Evolutionary conservation across 176 grass and related monocot species (phyloP).

Genomic region (Aechmea fasciata): DNA sequence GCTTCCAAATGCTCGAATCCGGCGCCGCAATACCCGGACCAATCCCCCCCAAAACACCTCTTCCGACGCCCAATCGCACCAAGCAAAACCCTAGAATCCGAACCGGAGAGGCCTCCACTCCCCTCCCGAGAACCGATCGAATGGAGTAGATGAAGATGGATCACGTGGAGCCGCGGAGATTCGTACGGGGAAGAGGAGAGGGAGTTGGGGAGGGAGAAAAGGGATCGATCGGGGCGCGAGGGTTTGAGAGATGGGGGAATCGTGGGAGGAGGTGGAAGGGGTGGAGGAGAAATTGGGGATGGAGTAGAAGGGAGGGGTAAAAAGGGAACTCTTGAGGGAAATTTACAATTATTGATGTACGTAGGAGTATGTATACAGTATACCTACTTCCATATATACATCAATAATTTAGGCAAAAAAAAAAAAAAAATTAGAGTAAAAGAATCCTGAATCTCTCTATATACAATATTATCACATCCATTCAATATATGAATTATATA

Average conservation of each 20-base stretch:
- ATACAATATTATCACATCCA: too few relatives aligned
- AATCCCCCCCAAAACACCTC: neutral
- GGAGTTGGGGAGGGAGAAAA: neutral
- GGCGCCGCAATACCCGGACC: neutral
- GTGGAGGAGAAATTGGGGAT: conserved; percentile 5
- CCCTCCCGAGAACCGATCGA: too few relatives aligned
- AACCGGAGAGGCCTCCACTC: neutral
- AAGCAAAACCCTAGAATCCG: neutral
- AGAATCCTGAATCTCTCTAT: too few relatives aligned
- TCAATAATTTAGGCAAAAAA: neutral
- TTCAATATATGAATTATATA: too few relatives aligned
- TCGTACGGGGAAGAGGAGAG: neutral
- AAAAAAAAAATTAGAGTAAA: too few relatives aligned
- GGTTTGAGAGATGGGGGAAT: neutral
- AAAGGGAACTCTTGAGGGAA: neutral
- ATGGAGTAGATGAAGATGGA: too few relatives aligned
- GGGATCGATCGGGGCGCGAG: neutral
- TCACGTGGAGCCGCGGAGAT: too few relatives aligned
- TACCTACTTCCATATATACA: neutral
- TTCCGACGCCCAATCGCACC: neutral
- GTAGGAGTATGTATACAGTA: neutral
- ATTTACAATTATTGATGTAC: conserved; percentile 1
- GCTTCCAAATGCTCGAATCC: conserved; percentile 17
- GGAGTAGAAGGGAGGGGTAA: neutral
- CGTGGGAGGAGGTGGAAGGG: neutral